Evolutionary conservation across 352 stramenopile genomes (phyloP).

Genomic region (Blastocystis sp.): DNA sequence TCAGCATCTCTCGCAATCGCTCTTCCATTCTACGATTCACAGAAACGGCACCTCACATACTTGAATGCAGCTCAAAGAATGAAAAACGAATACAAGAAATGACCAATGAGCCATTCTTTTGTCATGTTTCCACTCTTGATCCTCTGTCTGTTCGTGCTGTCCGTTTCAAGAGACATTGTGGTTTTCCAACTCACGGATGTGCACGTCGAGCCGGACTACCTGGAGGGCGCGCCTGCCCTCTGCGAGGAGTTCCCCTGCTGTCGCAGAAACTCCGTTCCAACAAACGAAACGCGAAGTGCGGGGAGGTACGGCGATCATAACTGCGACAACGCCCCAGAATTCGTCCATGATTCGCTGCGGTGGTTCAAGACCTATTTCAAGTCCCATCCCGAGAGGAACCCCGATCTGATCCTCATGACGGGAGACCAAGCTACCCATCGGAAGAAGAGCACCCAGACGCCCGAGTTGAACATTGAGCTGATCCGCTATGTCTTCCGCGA

Average conservation of each 20-base stretch:
- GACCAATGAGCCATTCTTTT: too few relatives aligned
- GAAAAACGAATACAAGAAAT: too few relatives aligned
- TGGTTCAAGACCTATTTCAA: slow-evolving; percentile 48
- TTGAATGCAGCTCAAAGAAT: background rate
- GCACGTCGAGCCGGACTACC: slow-evolving; percentile 15
- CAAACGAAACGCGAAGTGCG: slow-evolving; percentile 13
- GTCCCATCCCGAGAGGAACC: background rate
- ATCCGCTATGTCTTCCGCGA: slow-evolving; percentile 5
- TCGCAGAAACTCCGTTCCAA: slow-evolving; percentile 20
- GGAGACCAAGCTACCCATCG: slow-evolving; percentile 48
- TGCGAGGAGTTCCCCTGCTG: slow-evolving; percentile 29
- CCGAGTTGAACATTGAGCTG: slow-evolving; percentile 23
- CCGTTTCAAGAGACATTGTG: background rate
- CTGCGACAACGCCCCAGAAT: slow-evolving; percentile 36
- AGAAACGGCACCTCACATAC: background rate
- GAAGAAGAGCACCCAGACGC: slow-evolving; percentile 1
- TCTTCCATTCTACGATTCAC: background rate
- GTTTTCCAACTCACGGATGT: slow-evolving; percentile 45
- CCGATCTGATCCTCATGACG: slow-evolving; percentile 24
- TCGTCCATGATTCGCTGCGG: slow-evolving; percentile 15
- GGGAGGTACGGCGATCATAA: slow-evolving; percentile 25
- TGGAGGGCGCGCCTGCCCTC: slow-evolving; percentile 16
- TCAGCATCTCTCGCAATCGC: background rate
- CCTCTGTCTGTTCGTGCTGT: too few relatives aligned
- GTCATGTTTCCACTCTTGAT: too few relatives aligned